Conservation (phyloP, 2,329 filamentous ascomycete species). For the Phyllosticta citribraziliensis region DNA sequence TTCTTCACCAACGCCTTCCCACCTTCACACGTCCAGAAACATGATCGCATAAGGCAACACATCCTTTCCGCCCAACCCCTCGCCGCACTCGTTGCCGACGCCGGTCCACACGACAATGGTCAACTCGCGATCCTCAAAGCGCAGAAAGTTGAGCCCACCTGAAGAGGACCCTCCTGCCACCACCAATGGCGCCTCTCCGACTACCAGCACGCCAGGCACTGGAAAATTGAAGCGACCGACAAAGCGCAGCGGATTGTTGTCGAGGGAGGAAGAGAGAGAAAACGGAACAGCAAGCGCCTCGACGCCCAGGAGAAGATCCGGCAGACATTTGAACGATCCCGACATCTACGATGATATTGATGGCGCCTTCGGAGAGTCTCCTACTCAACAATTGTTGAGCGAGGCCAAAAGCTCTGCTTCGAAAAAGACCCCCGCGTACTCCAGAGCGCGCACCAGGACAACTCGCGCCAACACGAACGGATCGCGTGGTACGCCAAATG, state of each 20-base stretch:
- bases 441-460: not conserved
- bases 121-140: constrained; percentile 2
- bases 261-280: not conserved
- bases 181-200: not conserved
- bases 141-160: constrained; percentile 2
- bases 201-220: not conserved
- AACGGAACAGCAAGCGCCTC: not conserved
- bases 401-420: constrained; percentile 14
- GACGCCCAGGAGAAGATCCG: not conserved
- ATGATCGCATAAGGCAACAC: not conserved
- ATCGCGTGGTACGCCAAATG: not conserved
- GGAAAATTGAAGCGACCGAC: constrained; percentile 7
- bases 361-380: constrained; percentile 22
- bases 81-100: not conserved
- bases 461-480: not conserved
- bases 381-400: constrained; percentile 12
- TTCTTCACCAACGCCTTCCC: not conserved
- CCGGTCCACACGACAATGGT: not conserved
- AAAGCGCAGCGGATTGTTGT: not conserved
- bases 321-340: constrained; percentile 14
- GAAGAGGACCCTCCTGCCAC: not conserved
- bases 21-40: not conserved
- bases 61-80: not conserved
- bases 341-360: constrained; percentile 37
- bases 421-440: constrained; percentile 8